Evolutionary conservation across 805 yeast species (phyloP), one percentile per base, ranked within the genome.

Genomic region (Phaffomyces antillensis): DNA sequence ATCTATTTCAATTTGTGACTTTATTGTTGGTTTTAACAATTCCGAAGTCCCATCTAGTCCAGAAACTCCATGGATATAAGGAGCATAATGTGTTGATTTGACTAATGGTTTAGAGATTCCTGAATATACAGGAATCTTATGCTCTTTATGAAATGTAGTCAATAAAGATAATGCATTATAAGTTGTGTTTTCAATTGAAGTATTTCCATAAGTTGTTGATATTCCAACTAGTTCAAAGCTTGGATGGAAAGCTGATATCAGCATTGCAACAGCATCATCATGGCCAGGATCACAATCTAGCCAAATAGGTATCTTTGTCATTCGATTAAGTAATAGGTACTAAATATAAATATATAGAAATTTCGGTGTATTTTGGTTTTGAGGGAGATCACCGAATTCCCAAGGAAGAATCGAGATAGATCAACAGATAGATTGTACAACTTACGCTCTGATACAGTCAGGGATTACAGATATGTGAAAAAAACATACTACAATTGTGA

Each of bases 281-380:
- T 84, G 93, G 2, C 96, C 96, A 0, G 96, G 95, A 58, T 88
- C 96, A 62, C 96, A 88, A 63, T 88, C 96, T 12, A 88, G 62
- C 96, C 96, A 88, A 6, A 88, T 56, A 0, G 95, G 95, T 18
- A 80, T 75, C 39, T 49, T 49, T 6, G 50, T 34, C 46, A 16
- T 32, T 4, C 13, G n/a, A 30, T 11, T 30, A 30, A 12, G n/a
- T 13, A 13, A 12, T 30, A 6, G 33, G 33, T 7, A 30, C 13
- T 30, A 30, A 30, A 30, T 28, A 13, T 13, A 15, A 30, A 13
- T 30, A 30, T 13, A 30, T 28, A 13, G 4, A 15, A 30, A 13
- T 20, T 20, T 20, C 5, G 5, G 23, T 20, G 23, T 20, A 20
- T 20, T 20, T 20, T 20, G 23, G 23, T 20, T 20, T 20, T 20